phyloP scores from a whole-genome alignment of 1,284 basidiomycete species.

The Austroboletus niveus region DNA sequence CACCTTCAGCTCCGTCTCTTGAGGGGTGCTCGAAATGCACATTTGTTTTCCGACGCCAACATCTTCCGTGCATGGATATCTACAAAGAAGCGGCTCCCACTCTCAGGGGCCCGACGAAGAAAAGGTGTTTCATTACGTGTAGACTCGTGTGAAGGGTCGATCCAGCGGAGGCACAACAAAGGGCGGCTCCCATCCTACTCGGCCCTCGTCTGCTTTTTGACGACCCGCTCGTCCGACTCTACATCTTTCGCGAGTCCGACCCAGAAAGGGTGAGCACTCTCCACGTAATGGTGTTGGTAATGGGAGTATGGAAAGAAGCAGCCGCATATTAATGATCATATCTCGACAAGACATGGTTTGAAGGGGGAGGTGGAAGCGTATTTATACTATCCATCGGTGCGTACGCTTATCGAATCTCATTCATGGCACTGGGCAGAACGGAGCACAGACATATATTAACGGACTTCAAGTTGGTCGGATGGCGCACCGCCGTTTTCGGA shows the following conservation, averaged over 20 bases:
- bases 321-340: constrained; percentile 45
- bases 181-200: constrained; percentile 1
- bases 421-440: neutral
- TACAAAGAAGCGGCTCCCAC: constrained; percentile 18
- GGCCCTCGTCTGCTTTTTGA: constrained; percentile 19
- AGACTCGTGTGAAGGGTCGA: neutral
- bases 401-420: neutral
- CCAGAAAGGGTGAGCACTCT: constrained; percentile 1
- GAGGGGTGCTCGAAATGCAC: neutral
- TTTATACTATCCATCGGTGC: neutral
- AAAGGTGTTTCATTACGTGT: neutral
- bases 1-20: constrained; percentile 10
- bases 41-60: too few relatives aligned
- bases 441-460: neutral
- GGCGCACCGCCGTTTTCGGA: constrained; percentile 37
- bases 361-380: constrained; percentile 39
- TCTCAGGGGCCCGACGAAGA: constrained; percentile 10
- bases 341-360: constrained; percentile 49
- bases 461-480: neutral
- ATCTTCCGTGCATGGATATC: too few relatives aligned
- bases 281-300: constrained; percentile 34
- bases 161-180: constrained; percentile 9
- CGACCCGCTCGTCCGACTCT: constrained; percentile 14
- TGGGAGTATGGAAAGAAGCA: constrained; percentile 52
- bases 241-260: constrained; percentile 6